Base-by-base conservation (phyloP, 352 stramenopile genomes). In the Phytophthora niederhauseri region DNA sequence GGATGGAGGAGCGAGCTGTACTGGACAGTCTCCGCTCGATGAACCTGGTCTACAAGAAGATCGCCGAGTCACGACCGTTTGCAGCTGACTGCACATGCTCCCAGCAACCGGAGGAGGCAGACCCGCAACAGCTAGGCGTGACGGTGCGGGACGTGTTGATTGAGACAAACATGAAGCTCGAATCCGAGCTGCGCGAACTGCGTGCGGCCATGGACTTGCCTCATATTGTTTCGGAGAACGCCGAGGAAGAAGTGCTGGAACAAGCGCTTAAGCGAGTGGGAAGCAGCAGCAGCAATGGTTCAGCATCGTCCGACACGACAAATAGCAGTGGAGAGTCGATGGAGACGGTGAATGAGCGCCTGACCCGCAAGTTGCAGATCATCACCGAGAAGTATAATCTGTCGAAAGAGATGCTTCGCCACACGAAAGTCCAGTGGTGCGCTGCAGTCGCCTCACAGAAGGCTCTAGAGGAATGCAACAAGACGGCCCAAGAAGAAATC, bases 11-110 rank as follows among this genome's bases (percentile, higher is more conserved):
- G 30, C 80, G 81, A 28, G 80, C 77, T 20, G 62, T 94, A 14
- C 76, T 88, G 43, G 83, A 92, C 41, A 94, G 87, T 66, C 66
- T 91, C 2, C 79, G 78, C 11, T 81, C 81, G 2, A 89, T 90
- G 73, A 87, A 86, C 46, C 54, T 86, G 1, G 85, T 87, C 68
- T 91, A 91, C 63, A 91, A 90, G 75, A 82, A 88, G 82, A 89
- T 89, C 24, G 81, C 78, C 9, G 82, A 91, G 56, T 84, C 82
- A 12, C 70, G 77, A 6, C 70, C 80, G 12, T 87, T 89, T 66
- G 72, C 70, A 6, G 60, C 56, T 3, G 75, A 80, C 28, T 75
- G 65, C 43, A 62, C 64, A 5, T 68, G 70, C 36, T 63, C 48
- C 3, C 62, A 71, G 26, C 63, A 77, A 1, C 58, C 55, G 11